Percentiles rank a stretch among this genome's conserved stretches.
Evolutionary conservation across 805 yeast species (phyloP).

Genomic region (Candida xiaguanensis): DNA sequence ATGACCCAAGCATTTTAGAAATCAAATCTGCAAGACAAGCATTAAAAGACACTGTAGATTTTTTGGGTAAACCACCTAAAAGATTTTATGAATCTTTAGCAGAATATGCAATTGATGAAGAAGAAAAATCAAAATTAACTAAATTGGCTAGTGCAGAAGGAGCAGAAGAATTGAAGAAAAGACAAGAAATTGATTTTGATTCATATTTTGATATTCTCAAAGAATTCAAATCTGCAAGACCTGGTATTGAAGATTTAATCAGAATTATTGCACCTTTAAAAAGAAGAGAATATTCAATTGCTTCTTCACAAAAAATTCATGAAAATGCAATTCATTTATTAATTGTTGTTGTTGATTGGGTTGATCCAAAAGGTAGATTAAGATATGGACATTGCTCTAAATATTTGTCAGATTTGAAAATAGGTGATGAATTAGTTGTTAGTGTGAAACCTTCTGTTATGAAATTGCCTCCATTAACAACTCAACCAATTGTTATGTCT

Average conservation of each 20-base stretch:
- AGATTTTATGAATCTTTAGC: slow-evolving; percentile 84
- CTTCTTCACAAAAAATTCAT: slow-evolving; percentile 91
- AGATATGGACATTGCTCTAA: slow-evolving; percentile 95
- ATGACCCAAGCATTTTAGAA: slow-evolving; percentile 55
- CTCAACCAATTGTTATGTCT: slow-evolving; percentile 92
- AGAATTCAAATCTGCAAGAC: slow-evolving; percentile 79
- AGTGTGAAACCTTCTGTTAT: slow-evolving; percentile 95
- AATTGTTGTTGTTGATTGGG: slow-evolving; percentile 96
- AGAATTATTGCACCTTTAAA: slow-evolving; percentile 79
- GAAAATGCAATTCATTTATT: slow-evolving; percentile 87
- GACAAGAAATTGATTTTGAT: slow-evolving; percentile 78
- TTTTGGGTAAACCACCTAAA: slow-evolving; percentile 95
- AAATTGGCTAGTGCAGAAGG: slow-evolving; percentile 74
- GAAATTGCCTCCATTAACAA: slow-evolving; percentile 86
- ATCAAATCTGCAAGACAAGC: slow-evolving; percentile 80
- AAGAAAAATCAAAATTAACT: slow-evolving; percentile 59
- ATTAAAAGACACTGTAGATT: slow-evolving; percentile 74
- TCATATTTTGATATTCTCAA: slow-evolving; percentile 79
- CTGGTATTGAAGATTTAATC: slow-evolving; percentile 64
- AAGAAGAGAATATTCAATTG: slow-evolving; percentile 97
- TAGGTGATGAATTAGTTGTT: slow-evolving; percentile 86
- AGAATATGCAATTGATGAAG: slow-evolving; percentile 64
- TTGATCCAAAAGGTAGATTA: slow-evolving; percentile 76
- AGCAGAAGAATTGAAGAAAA: slow-evolving; percentile 76
- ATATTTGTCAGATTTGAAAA: slow-evolving; percentile 70